Evolutionary conservation across 108 stramenopile genomes (phyloP), one percentile per base, ranked within the genome.

Genomic region (Pseudonitzschia pungens): DNA sequence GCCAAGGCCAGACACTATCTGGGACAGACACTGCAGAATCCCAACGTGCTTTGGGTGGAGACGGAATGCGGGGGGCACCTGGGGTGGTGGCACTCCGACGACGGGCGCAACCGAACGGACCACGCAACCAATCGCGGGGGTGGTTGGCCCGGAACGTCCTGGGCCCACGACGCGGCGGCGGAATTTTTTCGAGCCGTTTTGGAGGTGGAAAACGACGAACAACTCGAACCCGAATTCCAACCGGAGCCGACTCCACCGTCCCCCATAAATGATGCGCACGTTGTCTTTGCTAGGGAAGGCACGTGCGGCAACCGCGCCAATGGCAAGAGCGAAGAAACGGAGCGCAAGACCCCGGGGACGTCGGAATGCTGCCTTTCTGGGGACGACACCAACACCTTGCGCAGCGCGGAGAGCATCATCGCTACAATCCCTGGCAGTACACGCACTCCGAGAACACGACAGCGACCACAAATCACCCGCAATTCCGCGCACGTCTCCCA

Each of bases 131-230:
- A 70, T 29, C 40, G n/a, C 16, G 60, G 0, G 24, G 7, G 22
- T 0, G 40, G 8, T 11, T 62, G 57, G 57, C 29, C n/a, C 12
- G 57, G 57, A 18, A 40, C 26, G 0, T 40, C 60, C 52, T 88
- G 87, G 87, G 83, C 83, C 45, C 81, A 86, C 77, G 69, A 69
- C 14, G 84, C 87, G 14, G 81, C 83, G 43, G 79, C 78, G 26
- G 87, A 88, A 77, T 88, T 88, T 51, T 84, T 88, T 28, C 81
- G 85, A 58, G 84, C 87, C 1, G 62, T 86, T 58, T 53, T 88
- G 68, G 58, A 72, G 16, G 28, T 50, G 18, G 27, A 27, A 15
- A 50, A n/a, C 32, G 36, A 33, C 18, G 33, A 62, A 3, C 7
- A 15, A 10, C 9, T 4, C 20, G 3, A 9, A 51, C 5, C 2